phyloP scores from a whole-genome alignment of 306 rosid species.

The Cyclanthera cordifolia region DNA sequence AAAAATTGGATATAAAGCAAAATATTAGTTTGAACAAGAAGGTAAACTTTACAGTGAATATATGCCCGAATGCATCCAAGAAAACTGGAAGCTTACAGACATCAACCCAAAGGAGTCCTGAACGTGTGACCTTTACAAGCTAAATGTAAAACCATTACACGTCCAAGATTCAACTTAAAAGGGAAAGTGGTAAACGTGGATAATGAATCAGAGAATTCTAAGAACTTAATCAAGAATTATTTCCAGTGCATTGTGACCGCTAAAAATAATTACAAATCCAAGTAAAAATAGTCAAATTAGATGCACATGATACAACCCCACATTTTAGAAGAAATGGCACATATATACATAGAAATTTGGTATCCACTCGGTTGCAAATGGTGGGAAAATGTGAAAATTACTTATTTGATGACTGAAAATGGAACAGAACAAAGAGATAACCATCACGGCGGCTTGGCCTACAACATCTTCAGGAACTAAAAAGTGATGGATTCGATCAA shows the following conservation, averaged over 20 bases:
- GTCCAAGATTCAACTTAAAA: neutral
- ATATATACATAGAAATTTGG: neutral
- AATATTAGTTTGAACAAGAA: neutral
- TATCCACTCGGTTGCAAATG: neutral
- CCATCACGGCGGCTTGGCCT: no score
- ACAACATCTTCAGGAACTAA: no score
- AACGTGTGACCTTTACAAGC: neutral
- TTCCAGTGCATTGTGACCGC: neutral
- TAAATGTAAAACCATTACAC: neutral
- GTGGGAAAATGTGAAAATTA: slow-evolving; percentile 1
- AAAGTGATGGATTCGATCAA: no score
- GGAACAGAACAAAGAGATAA: neutral
- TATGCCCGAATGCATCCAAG: neutral
- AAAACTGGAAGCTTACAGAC: neutral
- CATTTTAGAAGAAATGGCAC: neutral
- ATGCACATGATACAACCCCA: neutral
- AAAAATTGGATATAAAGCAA: neutral
- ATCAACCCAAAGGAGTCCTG: neutral
- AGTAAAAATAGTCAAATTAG: neutral
- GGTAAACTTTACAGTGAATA: neutral
- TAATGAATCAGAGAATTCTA: neutral
- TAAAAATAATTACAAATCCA: neutral
- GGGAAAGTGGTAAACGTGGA: neutral
- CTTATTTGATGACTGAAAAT: neutral
- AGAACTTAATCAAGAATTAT: neutral